Evolutionary conservation across 176 grass and related monocot species (phyloP), one percentile per base, ranked within the genome.

Genomic region (Chloris gayana): DNA sequence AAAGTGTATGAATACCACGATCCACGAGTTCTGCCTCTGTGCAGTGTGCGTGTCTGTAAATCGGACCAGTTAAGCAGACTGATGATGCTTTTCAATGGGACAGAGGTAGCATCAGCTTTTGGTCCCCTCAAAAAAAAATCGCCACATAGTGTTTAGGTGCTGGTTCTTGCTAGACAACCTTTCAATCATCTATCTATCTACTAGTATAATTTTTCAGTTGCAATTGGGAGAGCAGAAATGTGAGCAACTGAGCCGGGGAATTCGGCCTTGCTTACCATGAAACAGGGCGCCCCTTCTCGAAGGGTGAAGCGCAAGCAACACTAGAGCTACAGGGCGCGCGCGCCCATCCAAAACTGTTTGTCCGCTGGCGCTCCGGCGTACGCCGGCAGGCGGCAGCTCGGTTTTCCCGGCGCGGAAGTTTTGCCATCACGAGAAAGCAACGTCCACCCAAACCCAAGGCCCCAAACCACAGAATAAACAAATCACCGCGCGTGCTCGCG

Each of bases 371-470:
- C 24, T 80, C 61, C 45, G 57, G 44, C 42, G 58, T 30, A 64
- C 33, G 76, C 27, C 58, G 76, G 27, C 61, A 17, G 76, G 22
- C 58, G 76, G 27, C 61, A 17, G 1, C 53, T 65, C 8, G 30
- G 8, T 38, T 49, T 45, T 70, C 22, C 65, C 66, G 74, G 41
- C 63, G 65, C 29, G 50, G 35, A 19, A 60, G 51, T 14, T 17
- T 61, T 29, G 26, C 54, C 49, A 76, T 67, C 63, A 76, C 62
- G 50, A 60, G 64, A 77, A 47, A 77, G 82, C 18, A n/a, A 54
- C 51, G 51, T 18, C 51, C 51, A 13, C 5, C 24, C 31, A 14
- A n/a, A 26, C 38, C 14, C 67, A 9, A 69, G 15, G 1, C 61
- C 9, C 41, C 41, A 4, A 44, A 9, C 1, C 41, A 10, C 4